Conservation (phyloP, 1,139 yeast genomes). For the Meyerozyma guilliermondii region DNA sequence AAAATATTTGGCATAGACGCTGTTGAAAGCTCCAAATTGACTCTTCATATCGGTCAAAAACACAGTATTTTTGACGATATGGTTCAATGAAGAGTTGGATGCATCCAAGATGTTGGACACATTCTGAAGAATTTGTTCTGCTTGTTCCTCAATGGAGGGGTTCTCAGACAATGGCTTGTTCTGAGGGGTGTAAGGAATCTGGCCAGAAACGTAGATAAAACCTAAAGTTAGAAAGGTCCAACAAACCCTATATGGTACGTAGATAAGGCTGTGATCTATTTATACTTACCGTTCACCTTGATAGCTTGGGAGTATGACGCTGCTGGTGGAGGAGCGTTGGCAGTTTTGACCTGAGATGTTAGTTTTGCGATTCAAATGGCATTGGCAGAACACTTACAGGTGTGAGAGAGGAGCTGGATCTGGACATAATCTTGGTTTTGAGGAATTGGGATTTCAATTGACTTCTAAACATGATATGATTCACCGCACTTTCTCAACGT, state of each 20-base stretch:
- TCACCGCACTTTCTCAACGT: neutral
- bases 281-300: slow-evolving; percentile 66
- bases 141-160: slow-evolving; percentile 63
- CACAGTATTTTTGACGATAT: slow-evolving; percentile 79
- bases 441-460: neutral
- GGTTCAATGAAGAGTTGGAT: slow-evolving; percentile 75
- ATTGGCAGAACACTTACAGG: slow-evolving; percentile 11
- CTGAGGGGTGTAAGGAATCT: slow-evolving; percentile 84
- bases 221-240: slow-evolving; percentile 35
- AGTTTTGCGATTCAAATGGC: slow-evolving; percentile 12
- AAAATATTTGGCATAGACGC: slow-evolving; percentile 78
- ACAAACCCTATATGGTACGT: neutral
- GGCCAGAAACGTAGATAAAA: slow-evolving; percentile 89
- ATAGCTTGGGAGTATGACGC: slow-evolving; percentile 94
- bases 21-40: slow-evolving; percentile 76
- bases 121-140: slow-evolving; percentile 81
- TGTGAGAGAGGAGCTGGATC: slow-evolving; percentile 15
- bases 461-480: neutral
- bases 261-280: too few species aligned
- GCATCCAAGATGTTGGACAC: slow-evolving; percentile 73
- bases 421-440: slow-evolving; percentile 4
- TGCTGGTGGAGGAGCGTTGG: slow-evolving; percentile 90
- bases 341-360: slow-evolving; percentile 51
- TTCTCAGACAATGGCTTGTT: slow-evolving; percentile 74
- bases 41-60: slow-evolving; percentile 80